Conservation (phyloP, 2,329 filamentous ascomycete species). For the Penicillium sp. region DNA sequence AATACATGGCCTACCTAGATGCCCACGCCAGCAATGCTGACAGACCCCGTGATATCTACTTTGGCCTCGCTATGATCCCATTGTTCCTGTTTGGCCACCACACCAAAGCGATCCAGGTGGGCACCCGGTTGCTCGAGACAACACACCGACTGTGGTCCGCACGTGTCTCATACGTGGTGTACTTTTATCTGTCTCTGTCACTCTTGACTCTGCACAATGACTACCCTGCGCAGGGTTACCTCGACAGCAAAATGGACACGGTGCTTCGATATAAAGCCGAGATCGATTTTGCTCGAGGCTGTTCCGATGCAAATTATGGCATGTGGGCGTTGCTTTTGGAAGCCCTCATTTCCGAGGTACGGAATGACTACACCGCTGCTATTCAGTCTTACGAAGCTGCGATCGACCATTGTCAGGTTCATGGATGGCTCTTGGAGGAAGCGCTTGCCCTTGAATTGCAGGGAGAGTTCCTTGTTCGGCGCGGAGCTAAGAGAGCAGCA, state of each 20-base stretch:
- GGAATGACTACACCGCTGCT: constrained; percentile 49
- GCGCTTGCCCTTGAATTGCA: constrained; percentile 65
- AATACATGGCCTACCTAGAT: constrained; percentile 55
- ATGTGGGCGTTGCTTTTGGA: constrained; percentile 61
- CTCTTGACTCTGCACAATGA: constrained; percentile 50
- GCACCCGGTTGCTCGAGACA: constrained; percentile 45
- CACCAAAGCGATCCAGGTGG: constrained; percentile 49
- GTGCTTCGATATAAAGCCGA: constrained; percentile 55
- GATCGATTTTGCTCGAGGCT: constrained; percentile 56
- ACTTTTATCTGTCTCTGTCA: constrained; percentile 52
- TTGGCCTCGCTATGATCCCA: constrained; percentile 52
- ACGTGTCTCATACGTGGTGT: constrained; percentile 46
- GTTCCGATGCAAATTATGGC: constrained; percentile 64
- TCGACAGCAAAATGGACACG: constrained; percentile 52
- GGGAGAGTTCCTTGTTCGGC: constrained; percentile 59
- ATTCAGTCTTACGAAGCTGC: constrained; percentile 58
- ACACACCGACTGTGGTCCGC: constrained; percentile 52
- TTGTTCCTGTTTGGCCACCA: constrained; percentile 54
- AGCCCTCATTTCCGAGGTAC: constrained; percentile 58
- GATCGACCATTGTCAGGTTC: constrained; percentile 63
- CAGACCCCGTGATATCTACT: constrained; percentile 60
- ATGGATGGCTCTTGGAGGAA: constrained; percentile 63
- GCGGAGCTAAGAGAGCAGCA: constrained; percentile 62
- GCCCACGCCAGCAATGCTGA: constrained; percentile 54
- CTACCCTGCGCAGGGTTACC: constrained; percentile 48